Evolutionary conservation across 2,329 filamentous ascomycete genomes (phyloP).

Genomic region (Xylaria sp.): DNA sequence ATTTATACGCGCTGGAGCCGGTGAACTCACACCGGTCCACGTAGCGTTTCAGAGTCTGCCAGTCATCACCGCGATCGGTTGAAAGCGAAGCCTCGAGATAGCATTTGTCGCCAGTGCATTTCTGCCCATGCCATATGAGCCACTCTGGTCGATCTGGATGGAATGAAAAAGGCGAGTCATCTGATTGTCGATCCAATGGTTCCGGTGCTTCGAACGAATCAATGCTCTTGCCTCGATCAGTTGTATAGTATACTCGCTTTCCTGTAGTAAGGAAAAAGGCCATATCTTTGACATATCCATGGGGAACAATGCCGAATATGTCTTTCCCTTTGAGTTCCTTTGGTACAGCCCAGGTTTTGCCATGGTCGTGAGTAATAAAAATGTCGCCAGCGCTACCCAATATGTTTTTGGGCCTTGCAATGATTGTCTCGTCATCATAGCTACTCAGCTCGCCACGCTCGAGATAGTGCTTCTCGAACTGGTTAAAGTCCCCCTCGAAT

Average conservation of each 20-base stretch:
- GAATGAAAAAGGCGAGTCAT: constrained; percentile 71
- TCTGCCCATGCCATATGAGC: constrained; percentile 88
- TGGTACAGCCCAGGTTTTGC: constrained; percentile 79
- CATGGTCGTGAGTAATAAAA: constrained; percentile 84
- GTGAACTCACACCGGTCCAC: constrained; percentile 90
- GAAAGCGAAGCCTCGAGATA: constrained; percentile 80
- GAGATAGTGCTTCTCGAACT: constrained; percentile 75
- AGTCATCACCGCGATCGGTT: constrained; percentile 81
- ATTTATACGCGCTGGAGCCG: constrained; percentile 67
- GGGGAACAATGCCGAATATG: constrained; percentile 77
- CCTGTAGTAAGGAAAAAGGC: constrained; percentile 84
- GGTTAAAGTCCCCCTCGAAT: constrained; percentile 68
- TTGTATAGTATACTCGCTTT: constrained; percentile 78
- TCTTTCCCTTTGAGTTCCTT: constrained; percentile 74
- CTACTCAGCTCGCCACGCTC: constrained; percentile 75
- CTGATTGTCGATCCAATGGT: constrained; percentile 52
- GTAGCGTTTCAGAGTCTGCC: constrained; percentile 78
- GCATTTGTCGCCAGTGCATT: constrained; percentile 72
- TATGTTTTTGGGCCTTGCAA: constrained; percentile 61
- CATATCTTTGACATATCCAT: constrained; percentile 82
- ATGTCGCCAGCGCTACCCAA: constrained; percentile 66
- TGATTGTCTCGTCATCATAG: constrained; percentile 76
- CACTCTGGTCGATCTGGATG: constrained; percentile 88
- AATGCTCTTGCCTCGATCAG: constrained; percentile 79
- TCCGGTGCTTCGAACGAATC: constrained; percentile 77